Conservation (phyloP, 73 alveolate species). For the Paramecium tetraurelia region DNA sequence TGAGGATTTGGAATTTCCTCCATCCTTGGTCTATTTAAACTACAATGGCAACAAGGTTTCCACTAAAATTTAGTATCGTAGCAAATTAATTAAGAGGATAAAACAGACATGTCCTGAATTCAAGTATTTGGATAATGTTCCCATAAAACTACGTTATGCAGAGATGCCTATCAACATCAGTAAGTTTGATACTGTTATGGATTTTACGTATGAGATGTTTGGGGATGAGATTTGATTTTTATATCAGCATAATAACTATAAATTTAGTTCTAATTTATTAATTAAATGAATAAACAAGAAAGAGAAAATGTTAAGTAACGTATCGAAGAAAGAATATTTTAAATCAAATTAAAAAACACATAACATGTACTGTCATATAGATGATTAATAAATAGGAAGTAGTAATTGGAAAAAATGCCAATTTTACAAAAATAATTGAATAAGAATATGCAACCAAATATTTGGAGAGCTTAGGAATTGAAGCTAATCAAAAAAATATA, state of each 20-base stretch:
- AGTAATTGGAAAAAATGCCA: not conserved
- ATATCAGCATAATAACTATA: not conserved
- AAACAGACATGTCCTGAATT: not conserved
- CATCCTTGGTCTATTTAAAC: not conserved
- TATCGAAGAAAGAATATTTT: conserved; percentile 27
- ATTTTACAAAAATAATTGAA: conserved; percentile 38
- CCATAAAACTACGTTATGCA: not conserved
- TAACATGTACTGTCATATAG: not conserved
- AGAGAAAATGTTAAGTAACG: conserved; percentile 40
- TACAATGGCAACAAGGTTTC: not conserved
- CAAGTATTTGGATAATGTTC: not conserved
- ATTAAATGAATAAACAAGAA: conserved; percentile 30
- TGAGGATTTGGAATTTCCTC: not conserved
- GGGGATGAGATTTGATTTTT: not conserved
- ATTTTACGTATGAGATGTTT: not conserved
- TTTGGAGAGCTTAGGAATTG: conserved; percentile 45
- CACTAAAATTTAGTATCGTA: not conserved
- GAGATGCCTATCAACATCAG: not conserved
- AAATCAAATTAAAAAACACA: conserved; percentile 47
- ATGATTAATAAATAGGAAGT: conserved; percentile 21
- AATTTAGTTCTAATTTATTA: not conserved
- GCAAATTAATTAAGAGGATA: not conserved
- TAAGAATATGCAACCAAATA: conserved; percentile 51
- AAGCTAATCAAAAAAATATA: conserved; percentile 29
- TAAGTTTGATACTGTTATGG: not conserved